These are phyloP conservation scores for Yarrowia bubula DNA, from an alignment of 805 yeast genomes.

Conservation along the genomic window DNA sequence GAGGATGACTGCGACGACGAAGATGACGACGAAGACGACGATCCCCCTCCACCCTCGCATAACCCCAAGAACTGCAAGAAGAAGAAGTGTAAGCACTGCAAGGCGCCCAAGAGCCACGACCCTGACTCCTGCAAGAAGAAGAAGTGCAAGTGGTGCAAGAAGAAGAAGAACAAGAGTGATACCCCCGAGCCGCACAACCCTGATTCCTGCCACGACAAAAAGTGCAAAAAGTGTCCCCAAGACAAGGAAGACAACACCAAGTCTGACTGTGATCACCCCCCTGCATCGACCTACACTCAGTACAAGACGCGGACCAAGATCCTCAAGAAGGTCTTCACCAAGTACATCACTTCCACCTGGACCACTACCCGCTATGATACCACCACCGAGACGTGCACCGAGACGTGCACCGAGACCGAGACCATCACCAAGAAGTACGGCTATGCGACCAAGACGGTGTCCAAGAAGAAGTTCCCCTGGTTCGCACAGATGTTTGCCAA, in stretches of 20 bases:
- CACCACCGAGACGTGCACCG: not conserved
- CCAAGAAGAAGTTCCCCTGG: constrained; percentile 22
- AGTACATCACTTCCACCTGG: not conserved
- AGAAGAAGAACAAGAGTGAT: not conserved
- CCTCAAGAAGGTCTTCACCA: constrained; percentile 6
- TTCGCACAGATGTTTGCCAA: constrained; percentile 1
- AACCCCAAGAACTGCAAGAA: constrained; percentile 9
- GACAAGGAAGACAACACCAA: not conserved
- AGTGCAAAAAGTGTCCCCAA: constrained; percentile 18
- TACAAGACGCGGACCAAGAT: constrained; percentile 19
- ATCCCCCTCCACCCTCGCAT: not conserved
- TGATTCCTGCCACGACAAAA: not conserved
- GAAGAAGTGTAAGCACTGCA: constrained; percentile 19
- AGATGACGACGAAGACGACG: constrained; percentile 3
- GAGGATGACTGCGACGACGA: not conserved
- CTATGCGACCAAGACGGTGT: not conserved
- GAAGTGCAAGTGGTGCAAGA: constrained; percentile 17
- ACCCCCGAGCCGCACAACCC: not conserved
- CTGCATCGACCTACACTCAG: not conserved
- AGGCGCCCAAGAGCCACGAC: constrained; percentile 11
- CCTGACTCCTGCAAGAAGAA: constrained; percentile 16
- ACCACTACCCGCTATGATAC: not conserved
- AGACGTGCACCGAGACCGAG: not conserved
- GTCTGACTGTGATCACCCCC: constrained; percentile 14
- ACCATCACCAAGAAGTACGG: constrained; percentile 11